Evolutionary conservation across 2,329 filamentous ascomycete species (phyloP).

Genomic region (Xylariaceae sp.): DNA sequence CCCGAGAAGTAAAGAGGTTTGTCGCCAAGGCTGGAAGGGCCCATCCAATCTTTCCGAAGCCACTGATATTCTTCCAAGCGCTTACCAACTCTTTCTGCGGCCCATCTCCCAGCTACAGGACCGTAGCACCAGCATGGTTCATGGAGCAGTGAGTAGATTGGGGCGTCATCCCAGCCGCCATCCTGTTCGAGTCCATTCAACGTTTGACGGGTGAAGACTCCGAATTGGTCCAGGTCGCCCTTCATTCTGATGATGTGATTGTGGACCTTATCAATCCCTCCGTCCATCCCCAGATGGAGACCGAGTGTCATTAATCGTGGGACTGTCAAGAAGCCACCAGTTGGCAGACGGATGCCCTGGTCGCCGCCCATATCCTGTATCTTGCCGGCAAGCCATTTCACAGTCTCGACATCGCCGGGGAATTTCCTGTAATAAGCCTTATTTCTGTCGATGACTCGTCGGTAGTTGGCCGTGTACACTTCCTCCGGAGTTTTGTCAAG

Average conservation of each 20-base stretch:
- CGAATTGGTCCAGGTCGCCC: slow-evolving; percentile 70
- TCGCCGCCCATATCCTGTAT: slow-evolving; percentile 54
- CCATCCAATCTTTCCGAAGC: slow-evolving; percentile 39
- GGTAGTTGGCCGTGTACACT: slow-evolving; percentile 70
- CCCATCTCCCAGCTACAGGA: slow-evolving; percentile 66
- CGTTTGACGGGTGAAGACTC: slow-evolving; percentile 69
- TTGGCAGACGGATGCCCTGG: slow-evolving; percentile 55
- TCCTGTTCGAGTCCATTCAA: slow-evolving; percentile 64
- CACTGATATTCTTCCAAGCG: slow-evolving; percentile 44
- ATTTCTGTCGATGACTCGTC: slow-evolving; percentile 68
- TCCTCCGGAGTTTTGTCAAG: slow-evolving; percentile 67
- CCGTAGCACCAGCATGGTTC: slow-evolving; percentile 82
- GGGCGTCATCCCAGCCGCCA: slow-evolving; percentile 67
- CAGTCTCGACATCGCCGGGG: slow-evolving; percentile 68
- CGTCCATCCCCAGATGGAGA: slow-evolving; percentile 72
- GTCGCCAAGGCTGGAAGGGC: slow-evolving; percentile 32
- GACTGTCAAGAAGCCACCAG: slow-evolving; percentile 68
- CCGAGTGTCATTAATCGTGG: slow-evolving; percentile 74
- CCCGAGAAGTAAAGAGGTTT: slow-evolving; percentile 74
- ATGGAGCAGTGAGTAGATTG: slow-evolving; percentile 83
- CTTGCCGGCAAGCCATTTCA: slow-evolving; percentile 62
- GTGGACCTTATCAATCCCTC: slow-evolving; percentile 72
- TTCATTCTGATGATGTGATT: slow-evolving; percentile 65
- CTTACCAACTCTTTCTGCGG: slow-evolving; percentile 61
- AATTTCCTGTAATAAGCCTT: slow-evolving; percentile 78